phyloP scores from a whole-genome alignment of 805 yeast species.

The Lachancea sp. region DNA sequence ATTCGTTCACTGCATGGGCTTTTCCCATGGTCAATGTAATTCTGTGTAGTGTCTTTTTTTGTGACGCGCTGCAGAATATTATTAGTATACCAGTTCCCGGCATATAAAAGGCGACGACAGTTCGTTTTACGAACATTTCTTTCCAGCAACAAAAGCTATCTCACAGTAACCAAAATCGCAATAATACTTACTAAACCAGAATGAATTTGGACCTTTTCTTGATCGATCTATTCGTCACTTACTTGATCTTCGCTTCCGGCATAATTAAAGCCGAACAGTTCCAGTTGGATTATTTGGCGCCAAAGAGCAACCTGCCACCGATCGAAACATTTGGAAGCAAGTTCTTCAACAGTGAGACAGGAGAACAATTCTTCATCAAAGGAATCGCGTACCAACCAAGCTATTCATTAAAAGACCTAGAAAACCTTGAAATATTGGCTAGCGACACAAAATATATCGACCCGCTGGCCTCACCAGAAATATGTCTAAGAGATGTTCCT shows the following conservation, averaged over 20 bases:
- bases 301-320: conserved; percentile 19
- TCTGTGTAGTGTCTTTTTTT: no score
- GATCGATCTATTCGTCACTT: conserved; percentile 4
- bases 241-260: conserved; percentile 8
- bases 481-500: conserved; percentile 82
- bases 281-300: background rate
- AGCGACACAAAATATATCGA: conserved; percentile 43
- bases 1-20: no score
- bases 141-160: background rate
- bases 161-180: background rate
- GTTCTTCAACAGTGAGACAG: conserved; percentile 65
- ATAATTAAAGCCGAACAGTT: conserved; percentile 8
- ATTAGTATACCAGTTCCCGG: background rate
- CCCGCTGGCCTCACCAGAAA: conserved; percentile 64
- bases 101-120: conserved; percentile 2
- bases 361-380: conserved; percentile 77
- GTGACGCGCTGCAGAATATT: background rate
- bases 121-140: background rate
- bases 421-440: conserved; percentile 6
- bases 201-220: conserved; percentile 2
- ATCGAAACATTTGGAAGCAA: conserved; percentile 66
- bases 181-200: background rate
- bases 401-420: conserved; percentile 35
- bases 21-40: no score
- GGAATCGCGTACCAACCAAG: conserved; percentile 86